phyloP scores from a whole-genome alignment of 345 rosid species.

The Gossypium australe region DNA sequence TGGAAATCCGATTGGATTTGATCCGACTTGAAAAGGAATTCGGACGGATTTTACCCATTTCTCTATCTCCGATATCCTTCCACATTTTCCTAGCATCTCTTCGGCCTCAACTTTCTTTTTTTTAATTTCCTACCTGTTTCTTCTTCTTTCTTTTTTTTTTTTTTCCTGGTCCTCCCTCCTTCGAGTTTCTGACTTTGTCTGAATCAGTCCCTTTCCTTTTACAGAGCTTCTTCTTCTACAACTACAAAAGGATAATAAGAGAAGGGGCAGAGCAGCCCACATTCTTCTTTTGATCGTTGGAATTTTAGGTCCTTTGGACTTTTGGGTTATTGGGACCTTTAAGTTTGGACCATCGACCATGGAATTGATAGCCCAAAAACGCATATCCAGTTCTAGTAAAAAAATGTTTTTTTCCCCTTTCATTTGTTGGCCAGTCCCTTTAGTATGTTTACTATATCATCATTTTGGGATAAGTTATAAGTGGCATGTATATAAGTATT shows the following conservation, averaged over 20 bases:
- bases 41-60: constrained; percentile 66
- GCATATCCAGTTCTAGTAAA: too few relatives aligned
- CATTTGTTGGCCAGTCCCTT: too few relatives aligned
- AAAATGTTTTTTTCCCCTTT: too few relatives aligned
- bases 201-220: not conserved
- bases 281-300: not conserved
- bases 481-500: too few relatives aligned
- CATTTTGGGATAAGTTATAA: too few relatives aligned
- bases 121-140: not conserved
- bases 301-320: not conserved
- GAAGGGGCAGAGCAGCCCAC: not conserved
- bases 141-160: not conserved
- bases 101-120: not conserved
- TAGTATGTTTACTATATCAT: too few relatives aligned
- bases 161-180: not conserved
- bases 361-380: not conserved
- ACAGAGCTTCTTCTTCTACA: not conserved
- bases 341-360: not conserved
- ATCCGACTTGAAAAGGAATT: constrained; percentile 52
- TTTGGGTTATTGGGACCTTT: not conserved
- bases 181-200: not conserved
- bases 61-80: constrained; percentile 77
- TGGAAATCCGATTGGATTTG: constrained; percentile 49
- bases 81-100: constrained; percentile 85
- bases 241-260: not conserved